Percentiles rank a stretch among this genome's conserved stretches.
Conservation (phyloP, 257 asterid species). For the Anisodus acutangulus region DNA sequence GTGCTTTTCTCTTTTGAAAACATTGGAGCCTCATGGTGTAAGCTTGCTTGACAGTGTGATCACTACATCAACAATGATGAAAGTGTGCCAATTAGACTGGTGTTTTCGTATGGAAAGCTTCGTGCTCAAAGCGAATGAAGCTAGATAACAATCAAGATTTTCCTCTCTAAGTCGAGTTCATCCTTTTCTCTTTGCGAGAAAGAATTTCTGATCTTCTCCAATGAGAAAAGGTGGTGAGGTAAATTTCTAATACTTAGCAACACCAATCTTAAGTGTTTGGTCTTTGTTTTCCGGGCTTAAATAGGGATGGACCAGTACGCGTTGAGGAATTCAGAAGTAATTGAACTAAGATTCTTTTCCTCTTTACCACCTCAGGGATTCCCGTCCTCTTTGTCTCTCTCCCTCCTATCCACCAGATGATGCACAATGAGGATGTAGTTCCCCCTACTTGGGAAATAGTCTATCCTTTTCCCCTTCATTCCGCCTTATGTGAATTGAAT, state of each 20-base stretch:
- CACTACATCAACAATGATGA: slow-evolving; percentile 9
- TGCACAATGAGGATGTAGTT: not conserved
- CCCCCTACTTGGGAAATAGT: too few relatives aligned
- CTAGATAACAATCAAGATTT: not conserved
- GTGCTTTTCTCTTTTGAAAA: not conserved
- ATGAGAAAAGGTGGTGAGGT: not conserved
- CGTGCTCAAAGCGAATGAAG: not conserved
- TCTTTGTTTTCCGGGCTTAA: not conserved
- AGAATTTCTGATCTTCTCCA: not conserved
- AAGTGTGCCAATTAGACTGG: not conserved
- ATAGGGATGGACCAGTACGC: not conserved
- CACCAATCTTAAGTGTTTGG: not conserved
- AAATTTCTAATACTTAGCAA: not conserved
- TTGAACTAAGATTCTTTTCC: not conserved
- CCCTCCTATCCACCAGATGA: slow-evolving; percentile 17
- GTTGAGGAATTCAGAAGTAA: not conserved
- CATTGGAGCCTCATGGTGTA: not conserved
- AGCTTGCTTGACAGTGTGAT: not conserved
- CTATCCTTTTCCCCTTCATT: not conserved
- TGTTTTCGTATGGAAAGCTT: slow-evolving; percentile 14
- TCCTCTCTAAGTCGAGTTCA: not conserved
- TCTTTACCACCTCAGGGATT: not conserved
- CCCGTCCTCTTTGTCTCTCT: not conserved
- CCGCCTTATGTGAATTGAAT: not conserved
- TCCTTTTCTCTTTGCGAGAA: slow-evolving; percentile 16